phyloP scores from a whole-genome alignment of 768 basidiomycete species.

The Suillus weaverae region DNA sequence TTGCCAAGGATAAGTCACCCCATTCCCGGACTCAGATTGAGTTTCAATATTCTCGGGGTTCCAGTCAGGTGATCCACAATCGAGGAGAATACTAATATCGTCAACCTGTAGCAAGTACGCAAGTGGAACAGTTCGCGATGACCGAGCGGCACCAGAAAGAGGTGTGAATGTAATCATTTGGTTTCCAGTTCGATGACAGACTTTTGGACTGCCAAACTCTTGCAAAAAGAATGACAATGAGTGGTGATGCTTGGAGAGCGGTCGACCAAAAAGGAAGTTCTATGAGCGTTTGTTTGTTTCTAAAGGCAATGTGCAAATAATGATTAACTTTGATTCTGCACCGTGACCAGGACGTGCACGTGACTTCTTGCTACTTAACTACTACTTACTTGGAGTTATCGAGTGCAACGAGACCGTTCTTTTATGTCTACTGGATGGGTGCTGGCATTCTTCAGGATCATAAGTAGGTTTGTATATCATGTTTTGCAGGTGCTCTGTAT shows the following conservation, averaged over 20 bases:
- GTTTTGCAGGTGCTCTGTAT: neutral
- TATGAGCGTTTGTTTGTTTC: conserved; percentile 11
- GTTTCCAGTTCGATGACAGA: neutral
- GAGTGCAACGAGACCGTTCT: neutral
- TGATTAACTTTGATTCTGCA: too few species aligned
- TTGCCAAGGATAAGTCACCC: conserved; percentile 50
- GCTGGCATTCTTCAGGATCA: neutral
- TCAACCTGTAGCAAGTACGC: conserved; percentile 92
- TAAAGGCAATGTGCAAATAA: neutral
- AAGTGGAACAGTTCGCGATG: conserved; percentile 60
- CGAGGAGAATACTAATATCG: conserved; percentile 89
- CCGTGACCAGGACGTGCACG: too few species aligned
- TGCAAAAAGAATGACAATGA: neutral
- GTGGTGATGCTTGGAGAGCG: neutral
- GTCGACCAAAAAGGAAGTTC: neutral
- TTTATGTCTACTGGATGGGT: neutral
- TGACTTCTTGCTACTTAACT: too few species aligned
- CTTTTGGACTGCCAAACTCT: neutral
- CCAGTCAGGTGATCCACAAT: conserved; percentile 93
- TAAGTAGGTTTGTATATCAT: neutral
- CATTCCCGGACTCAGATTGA: conserved; percentile 28
- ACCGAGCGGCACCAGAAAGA: conserved; percentile 79
- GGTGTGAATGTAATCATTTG: conserved; percentile 96
- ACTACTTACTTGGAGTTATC: too few species aligned
- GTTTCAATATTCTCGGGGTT: conserved; percentile 49